Percentiles rank a stretch among this genome's conserved stretches.
Evolutionary conservation across 768 basidiomycete genomes (phyloP).

Genomic region (Pilatotrama ljubarskyi): DNA sequence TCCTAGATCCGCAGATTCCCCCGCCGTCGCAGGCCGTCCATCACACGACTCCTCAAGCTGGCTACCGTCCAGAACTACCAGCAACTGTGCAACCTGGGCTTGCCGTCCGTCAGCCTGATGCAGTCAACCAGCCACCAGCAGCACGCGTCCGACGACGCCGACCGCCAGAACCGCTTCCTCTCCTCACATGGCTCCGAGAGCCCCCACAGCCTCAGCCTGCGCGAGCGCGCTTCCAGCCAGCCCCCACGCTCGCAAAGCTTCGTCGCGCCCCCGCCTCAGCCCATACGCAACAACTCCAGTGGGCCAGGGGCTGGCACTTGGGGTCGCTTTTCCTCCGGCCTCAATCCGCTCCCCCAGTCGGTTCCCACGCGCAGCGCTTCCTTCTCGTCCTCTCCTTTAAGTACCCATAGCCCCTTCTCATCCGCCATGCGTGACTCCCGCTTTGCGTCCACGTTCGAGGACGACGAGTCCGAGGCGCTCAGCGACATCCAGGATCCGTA

Average conservation of each 20-base stretch:
- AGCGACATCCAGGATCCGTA: conserved; percentile 52
- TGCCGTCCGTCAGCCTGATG: conserved; percentile 35
- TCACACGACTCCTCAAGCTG: conserved; percentile 24
- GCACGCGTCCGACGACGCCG: conserved; percentile 47
- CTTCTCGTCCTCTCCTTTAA: conserved; percentile 49
- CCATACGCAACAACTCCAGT: conserved; percentile 51
- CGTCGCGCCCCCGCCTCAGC: conserved; percentile 51
- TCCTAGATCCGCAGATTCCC: conserved; percentile 17
- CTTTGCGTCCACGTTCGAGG: conserved; percentile 79
- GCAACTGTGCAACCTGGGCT: conserved; percentile 27
- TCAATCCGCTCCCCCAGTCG: conserved; percentile 51
- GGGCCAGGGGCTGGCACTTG: conserved; percentile 31
- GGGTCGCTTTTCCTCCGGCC: conserved; percentile 41
- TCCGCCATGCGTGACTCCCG: conserved; percentile 65
- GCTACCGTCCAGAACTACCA: conserved; percentile 31
- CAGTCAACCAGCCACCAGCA: conserved; percentile 36
- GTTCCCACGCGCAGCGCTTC: conserved; percentile 69
- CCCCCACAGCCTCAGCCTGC: conserved; percentile 43
- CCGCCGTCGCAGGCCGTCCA: conserved; percentile 4
- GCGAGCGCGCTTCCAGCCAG: conserved; percentile 71
- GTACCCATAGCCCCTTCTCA: conserved; percentile 53
- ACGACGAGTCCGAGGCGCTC: conserved; percentile 70
- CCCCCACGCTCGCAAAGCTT: conserved; percentile 58
- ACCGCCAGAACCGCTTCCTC: conserved; percentile 64
- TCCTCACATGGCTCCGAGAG: conserved; percentile 42